Evolutionary conservation across 1,284 basidiomycete genomes (phyloP).

Genomic region (Flammula alnicola): DNA sequence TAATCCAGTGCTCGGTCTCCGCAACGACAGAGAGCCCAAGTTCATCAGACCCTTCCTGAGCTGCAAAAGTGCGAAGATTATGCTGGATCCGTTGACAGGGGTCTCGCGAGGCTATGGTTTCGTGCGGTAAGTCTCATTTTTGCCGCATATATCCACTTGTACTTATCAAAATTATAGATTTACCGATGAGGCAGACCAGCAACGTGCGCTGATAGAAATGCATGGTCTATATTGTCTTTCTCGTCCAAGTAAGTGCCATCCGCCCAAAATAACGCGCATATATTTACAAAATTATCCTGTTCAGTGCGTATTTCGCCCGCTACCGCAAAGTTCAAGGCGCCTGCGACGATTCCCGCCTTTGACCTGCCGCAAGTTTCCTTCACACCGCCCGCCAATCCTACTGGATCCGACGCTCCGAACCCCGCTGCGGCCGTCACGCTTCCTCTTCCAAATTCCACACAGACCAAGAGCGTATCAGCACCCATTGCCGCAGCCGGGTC

Average conservation of each 20-base stretch:
- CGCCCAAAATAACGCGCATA: conserved; percentile 29
- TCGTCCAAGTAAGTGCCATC: conserved; percentile 67
- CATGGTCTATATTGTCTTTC: conserved; percentile 86
- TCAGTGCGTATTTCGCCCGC: conserved; percentile 87
- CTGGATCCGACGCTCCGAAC: conserved; percentile 34
- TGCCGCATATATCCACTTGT: conserved; percentile 13
- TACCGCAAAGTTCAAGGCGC: conserved; percentile 83
- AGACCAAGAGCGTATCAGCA: conserved; percentile 66
- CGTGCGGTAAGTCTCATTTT: conserved; percentile 61
- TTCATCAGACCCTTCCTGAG: conserved; percentile 86
- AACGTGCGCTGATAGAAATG: conserved; percentile 89
- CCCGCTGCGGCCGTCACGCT: conserved; percentile 49
- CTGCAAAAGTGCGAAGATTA: conserved; percentile 93
- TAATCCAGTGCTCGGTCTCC: conserved; percentile 80
- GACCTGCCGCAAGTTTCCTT: conserved; percentile 57
- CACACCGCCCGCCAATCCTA: conserved; percentile 36
- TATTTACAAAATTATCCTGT: conserved; percentile 27
- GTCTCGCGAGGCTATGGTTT: conserved; percentile 91
- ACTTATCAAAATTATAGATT: conserved; percentile 53
- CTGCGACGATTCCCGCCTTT: conserved; percentile 44
- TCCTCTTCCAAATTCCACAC: conserved; percentile 46
- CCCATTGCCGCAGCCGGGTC: conserved; percentile 60
- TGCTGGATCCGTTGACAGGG: conserved; percentile 87
- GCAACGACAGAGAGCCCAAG: conserved; percentile 81
- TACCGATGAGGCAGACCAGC: conserved; percentile 85